Evolutionary conservation across 495 filamentous ascomycete species (phyloP).

Genomic region (Pseudevernia furfuracea): DNA sequence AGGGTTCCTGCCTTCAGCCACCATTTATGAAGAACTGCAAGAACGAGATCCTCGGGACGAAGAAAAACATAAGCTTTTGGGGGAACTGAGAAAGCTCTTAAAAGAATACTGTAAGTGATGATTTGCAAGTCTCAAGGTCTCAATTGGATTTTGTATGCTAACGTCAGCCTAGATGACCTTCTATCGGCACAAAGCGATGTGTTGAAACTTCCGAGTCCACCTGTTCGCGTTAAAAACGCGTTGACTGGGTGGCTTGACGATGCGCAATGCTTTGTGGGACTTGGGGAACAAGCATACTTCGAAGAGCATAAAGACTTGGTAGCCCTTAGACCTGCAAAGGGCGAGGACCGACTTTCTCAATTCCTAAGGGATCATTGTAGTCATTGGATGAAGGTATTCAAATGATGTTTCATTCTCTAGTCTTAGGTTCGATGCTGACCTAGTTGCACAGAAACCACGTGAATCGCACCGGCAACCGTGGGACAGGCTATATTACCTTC

Average conservation of each 20-base stretch:
- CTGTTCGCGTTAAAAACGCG: slow-evolving; percentile 8
- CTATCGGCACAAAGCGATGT: slow-evolving; percentile 11
- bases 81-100: slow-evolving; percentile 1
- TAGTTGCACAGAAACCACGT: not conserved
- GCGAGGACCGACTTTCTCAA: slow-evolving; percentile 17
- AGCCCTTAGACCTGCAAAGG: slow-evolving; percentile 15
- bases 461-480: slow-evolving; percentile 7
- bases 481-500: slow-evolving; percentile 6
- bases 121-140: not conserved
- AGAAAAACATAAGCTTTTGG: slow-evolving; percentile 6
- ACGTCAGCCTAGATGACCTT: slow-evolving; percentile 8
- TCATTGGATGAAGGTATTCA: slow-evolving; percentile 11
- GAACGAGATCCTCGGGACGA: slow-evolving; percentile 7
- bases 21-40: slow-evolving; percentile 12
- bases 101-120: slow-evolving; percentile 17
- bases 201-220: slow-evolving; percentile 6
- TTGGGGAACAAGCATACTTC: slow-evolving; percentile 10
- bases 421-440: not conserved
- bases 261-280: slow-evolving; percentile 11
- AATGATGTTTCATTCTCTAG: not conserved
- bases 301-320: slow-evolving; percentile 14
- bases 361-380: slow-evolving; percentile 18
- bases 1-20: slow-evolving; percentile 6
- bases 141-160: not conserved
- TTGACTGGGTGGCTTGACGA: slow-evolving; percentile 7